Percentiles rank a stretch among this genome's conserved stretches.
Evolutionary conservation across 805 yeast species (phyloP).

Genomic region (Wickerhamiella hasegawae): DNA sequence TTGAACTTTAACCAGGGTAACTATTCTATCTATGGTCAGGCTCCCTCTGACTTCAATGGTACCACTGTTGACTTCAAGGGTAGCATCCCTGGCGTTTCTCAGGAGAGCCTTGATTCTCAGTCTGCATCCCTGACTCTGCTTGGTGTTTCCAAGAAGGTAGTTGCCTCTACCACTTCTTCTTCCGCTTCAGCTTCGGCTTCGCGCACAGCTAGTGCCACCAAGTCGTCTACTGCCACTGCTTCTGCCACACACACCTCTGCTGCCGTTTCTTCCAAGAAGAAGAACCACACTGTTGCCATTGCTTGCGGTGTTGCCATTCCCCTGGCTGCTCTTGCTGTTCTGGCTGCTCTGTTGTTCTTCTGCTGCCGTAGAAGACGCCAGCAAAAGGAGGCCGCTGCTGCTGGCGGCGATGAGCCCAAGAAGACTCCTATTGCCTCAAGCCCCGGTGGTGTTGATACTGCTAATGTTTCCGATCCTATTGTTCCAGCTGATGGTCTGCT

Average conservation of each 20-base stretch:
- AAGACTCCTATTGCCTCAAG: neutral
- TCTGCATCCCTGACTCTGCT: constrained; percentile 30
- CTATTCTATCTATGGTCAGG: constrained; percentile 49
- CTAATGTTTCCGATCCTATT: constrained; percentile 12
- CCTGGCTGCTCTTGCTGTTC: constrained; percentile 32
- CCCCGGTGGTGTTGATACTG: constrained; percentile 11
- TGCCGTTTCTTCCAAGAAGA: constrained; percentile 10
- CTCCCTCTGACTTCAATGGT: constrained; percentile 34
- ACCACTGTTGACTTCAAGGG: constrained; percentile 32
- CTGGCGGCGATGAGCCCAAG: neutral
- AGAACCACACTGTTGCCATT: constrained; percentile 47
- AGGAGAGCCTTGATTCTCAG: neutral
- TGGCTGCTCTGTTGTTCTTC: constrained; percentile 33
- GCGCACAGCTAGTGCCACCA: constrained; percentile 13
- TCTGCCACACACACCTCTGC: constrained; percentile 21
- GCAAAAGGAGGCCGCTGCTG: constrained; percentile 21
- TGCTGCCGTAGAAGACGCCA: constrained; percentile 35
- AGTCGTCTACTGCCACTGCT: constrained; percentile 19
- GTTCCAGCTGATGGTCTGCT: constrained; percentile 12
- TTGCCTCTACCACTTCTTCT: constrained; percentile 13
- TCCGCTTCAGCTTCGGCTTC: constrained; percentile 21
- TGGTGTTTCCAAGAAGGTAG: constrained; percentile 30
- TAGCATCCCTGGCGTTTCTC: constrained; percentile 29
- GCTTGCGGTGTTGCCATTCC: constrained; percentile 87
- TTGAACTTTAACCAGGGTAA: constrained; percentile 42